These are phyloP conservation scores for Trichoderma hamatum DNA, from an alignment of 2,329 filamentous ascomycete genomes.

Conservation along the genomic window DNA sequence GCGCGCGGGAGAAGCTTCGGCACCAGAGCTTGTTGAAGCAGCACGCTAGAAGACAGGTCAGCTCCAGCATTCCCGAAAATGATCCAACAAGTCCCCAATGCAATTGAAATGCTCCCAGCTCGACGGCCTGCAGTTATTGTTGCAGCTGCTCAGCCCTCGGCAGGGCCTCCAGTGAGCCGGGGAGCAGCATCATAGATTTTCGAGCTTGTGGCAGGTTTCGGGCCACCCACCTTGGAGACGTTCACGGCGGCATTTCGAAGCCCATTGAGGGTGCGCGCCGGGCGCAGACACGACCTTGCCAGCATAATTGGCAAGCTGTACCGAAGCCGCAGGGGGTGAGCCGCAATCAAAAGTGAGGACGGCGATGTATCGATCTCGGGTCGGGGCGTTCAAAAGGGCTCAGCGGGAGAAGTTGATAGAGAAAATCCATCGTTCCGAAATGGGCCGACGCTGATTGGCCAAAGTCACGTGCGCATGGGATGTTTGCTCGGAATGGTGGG, in stretches of 20 bases:
- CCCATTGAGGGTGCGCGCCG: conserved; percentile 81
- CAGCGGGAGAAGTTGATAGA: conserved; percentile 45
- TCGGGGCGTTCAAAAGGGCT: conserved; percentile 45
- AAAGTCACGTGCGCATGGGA: conserved; percentile 40
- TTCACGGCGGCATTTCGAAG: conserved; percentile 73
- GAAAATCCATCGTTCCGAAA: conserved; percentile 51
- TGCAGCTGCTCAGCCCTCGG: conserved; percentile 39
- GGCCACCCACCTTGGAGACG: conserved; percentile 69
- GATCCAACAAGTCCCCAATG: conserved; percentile 30
- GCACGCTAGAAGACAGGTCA: conserved; percentile 57
- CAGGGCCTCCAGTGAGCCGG: conserved; percentile 29
- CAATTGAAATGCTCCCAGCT: conserved; percentile 36
- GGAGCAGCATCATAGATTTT: conserved; percentile 24
- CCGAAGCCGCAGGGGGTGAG: conserved; percentile 41
- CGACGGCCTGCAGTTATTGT: conserved; percentile 33
- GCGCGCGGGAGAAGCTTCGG: conserved; percentile 72
- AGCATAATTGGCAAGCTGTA: conserved; percentile 72
- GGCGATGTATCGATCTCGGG: conserved; percentile 46
- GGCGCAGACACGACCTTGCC: conserved; percentile 88
- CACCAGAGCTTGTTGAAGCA: conserved; percentile 73
- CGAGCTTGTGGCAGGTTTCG: conserved; percentile 41
- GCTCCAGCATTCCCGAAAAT: conserved; percentile 36
- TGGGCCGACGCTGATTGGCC: conserved; percentile 48
- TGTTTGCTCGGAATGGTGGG: conserved; percentile 23
- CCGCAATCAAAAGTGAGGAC: conserved; percentile 42